A percentile compares a stretch with the other conserved stretches of the same genome.
These are phyloP conservation scores for Sutorius australiensis DNA, from an alignment of 768 basidiomycete genomes.

Conservation along the genomic window DNA sequence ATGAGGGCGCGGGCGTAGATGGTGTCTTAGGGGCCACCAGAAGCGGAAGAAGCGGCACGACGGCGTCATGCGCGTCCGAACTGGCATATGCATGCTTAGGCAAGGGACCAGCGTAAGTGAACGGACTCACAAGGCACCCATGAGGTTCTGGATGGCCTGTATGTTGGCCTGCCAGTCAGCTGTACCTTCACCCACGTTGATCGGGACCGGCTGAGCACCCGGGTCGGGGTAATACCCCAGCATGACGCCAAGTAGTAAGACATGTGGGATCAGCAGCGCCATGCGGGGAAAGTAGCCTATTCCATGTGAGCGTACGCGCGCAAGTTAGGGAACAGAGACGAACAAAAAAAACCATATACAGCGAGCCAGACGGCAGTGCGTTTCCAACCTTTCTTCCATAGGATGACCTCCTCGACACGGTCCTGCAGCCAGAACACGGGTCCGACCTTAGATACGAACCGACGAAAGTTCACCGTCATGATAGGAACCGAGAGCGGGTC, in stretches of 20 bases:
- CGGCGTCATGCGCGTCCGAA: constrained; percentile 55
- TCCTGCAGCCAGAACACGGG: constrained; percentile 91
- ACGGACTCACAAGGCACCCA: constrained; percentile 70
- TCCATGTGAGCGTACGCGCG: background rate
- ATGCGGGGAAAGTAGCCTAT: constrained; percentile 76
- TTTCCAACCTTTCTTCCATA: constrained; percentile 46
- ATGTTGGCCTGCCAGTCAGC: constrained; percentile 84
- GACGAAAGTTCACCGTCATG: constrained; percentile 39
- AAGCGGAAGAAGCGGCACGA: constrained; percentile 43
- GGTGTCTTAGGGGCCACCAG: constrained; percentile 43
- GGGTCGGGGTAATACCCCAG: constrained; percentile 56
- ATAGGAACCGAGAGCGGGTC: constrained; percentile 76
- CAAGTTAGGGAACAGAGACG: constrained; percentile 26
- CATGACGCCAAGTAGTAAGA: constrained; percentile 58
- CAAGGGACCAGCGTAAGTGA: no score
- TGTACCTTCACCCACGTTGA: constrained; percentile 53
- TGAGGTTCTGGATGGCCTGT: constrained; percentile 87
- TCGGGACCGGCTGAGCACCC: constrained; percentile 32
- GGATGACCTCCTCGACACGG: constrained; percentile 68
- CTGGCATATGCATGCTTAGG: constrained; percentile 37
- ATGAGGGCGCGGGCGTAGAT: constrained; percentile 41
- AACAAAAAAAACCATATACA: constrained; percentile 76
- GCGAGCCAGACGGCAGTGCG: constrained; percentile 73
- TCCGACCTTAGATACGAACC: constrained; percentile 62
- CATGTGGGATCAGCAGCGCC: constrained; percentile 66